Conservation (phyloP, 306 rosid species). For the Cajanus cajan region DNA sequence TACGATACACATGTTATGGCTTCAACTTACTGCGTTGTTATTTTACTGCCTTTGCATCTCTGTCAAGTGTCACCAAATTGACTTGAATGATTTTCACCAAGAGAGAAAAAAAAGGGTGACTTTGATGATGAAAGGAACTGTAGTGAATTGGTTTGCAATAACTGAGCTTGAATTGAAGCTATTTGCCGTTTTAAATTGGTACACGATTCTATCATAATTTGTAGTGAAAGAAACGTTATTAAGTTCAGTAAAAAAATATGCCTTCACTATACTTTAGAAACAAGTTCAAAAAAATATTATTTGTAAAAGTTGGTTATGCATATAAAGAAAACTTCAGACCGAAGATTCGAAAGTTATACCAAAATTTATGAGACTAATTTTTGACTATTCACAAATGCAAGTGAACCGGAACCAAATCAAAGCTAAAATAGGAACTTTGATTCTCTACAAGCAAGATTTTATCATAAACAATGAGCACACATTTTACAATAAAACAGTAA, state of each 20-base stretch:
- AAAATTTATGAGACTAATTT: too few relatives aligned
- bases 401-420: background rate
- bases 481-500: background rate
- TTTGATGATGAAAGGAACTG: background rate
- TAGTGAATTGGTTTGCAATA: background rate
- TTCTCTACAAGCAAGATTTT: background rate
- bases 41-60: background rate
- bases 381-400: background rate
- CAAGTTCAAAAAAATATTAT: too few relatives aligned
- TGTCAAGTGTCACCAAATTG: background rate
- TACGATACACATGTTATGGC: background rate
- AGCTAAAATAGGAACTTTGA: background rate
- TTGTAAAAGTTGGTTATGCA: too few relatives aligned
- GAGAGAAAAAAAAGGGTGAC: too few relatives aligned
- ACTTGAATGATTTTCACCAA: too few relatives aligned
- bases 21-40: background rate
- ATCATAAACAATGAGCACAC: background rate
- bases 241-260: background rate
- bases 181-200: background rate
- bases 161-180: background rate
- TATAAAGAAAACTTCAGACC: too few relatives aligned
- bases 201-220: background rate
- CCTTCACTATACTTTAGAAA: too few relatives aligned
- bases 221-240: background rate
- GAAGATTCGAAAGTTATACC: too few relatives aligned